Evolutionary conservation across 148 eudicot species (phyloP).

Genomic region (Fagopyrum tataricum): DNA sequence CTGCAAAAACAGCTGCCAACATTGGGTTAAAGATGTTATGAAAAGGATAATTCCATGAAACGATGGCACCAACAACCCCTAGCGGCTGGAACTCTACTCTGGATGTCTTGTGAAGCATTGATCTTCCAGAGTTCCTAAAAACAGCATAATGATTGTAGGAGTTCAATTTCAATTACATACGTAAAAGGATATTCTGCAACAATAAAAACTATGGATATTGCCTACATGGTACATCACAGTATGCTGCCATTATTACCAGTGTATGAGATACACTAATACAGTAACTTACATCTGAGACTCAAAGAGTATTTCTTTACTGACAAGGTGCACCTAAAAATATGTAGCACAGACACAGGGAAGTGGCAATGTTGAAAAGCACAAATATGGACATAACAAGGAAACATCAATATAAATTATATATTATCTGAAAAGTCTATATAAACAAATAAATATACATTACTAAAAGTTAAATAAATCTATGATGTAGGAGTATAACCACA

Average conservation of each 20-base stretch:
- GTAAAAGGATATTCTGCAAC: neutral
- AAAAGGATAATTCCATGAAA: slow-evolving; percentile 98
- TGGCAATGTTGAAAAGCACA: too few relatives aligned
- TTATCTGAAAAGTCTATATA: too few relatives aligned
- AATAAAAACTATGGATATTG: neutral
- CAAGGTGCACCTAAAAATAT: neutral
- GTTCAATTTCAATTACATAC: neutral
- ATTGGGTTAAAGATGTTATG: slow-evolving; percentile 94
- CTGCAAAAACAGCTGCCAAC: slow-evolving; percentile 95
- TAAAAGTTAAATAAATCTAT: too few relatives aligned
- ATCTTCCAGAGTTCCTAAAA: slow-evolving; percentile 78
- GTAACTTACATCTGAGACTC: neutral
- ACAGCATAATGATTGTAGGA: slow-evolving; percentile 14
- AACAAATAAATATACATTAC: too few relatives aligned
- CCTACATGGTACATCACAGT: neutral
- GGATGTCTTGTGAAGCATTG: slow-evolving; percentile 91
- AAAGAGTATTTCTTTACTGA: neutral
- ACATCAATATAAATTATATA: too few relatives aligned
- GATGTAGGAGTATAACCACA: too few relatives aligned
- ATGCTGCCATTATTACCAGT: neutral
- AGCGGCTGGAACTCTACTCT: slow-evolving; percentile 92
- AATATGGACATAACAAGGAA: too few relatives aligned
- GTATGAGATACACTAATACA: neutral
- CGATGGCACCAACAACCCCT: slow-evolving; percentile 97
- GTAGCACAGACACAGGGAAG: too few relatives aligned